Evolutionary conservation across 164 flowering plant species (phyloP).

Genomic region (Taxillus chinensis): DNA sequence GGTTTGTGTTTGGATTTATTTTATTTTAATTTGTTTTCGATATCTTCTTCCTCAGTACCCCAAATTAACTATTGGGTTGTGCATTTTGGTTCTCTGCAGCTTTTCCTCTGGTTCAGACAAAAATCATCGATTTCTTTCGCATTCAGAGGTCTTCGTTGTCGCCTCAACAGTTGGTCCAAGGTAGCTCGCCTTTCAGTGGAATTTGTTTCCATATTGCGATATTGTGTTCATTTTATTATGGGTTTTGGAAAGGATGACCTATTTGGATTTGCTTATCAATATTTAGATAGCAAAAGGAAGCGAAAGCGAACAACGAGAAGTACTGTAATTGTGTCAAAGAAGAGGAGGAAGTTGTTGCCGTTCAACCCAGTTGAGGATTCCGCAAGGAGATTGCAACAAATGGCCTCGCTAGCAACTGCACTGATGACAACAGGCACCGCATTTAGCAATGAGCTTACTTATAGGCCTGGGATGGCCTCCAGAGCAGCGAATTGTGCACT

Average conservation of each 20-base stretch:
- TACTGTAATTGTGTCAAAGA: conserved; percentile 46
- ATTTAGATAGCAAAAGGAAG: conserved; percentile 34
- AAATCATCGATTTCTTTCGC: conserved; percentile 82
- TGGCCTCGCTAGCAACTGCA: conserved; percentile 90
- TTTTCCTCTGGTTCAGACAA: conserved; percentile 79
- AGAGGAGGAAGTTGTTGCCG: conserved; percentile 62
- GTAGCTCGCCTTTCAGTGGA: conserved; percentile 17
- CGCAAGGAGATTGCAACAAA: conserved; percentile 56
- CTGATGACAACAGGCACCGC: conserved; percentile 48
- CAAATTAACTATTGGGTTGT: not conserved
- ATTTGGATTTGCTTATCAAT: not conserved
- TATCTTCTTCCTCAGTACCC: not conserved
- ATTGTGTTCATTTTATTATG: not conserved
- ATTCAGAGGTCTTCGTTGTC: conserved; percentile 39
- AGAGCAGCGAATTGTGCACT: conserved; percentile 56
- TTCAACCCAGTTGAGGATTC: conserved; percentile 66
- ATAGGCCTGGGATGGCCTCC: conserved; percentile 72
- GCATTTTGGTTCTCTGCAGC: conserved; percentile 26
- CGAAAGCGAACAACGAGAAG: conserved; percentile 26
- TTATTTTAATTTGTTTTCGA: not conserved
- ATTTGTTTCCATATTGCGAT: not conserved
- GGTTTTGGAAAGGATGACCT: not conserved
- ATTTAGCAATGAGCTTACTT: conserved; percentile 76
- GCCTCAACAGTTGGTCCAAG: conserved; percentile 19
- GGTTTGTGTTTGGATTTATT: not conserved